phyloP scores from a whole-genome alignment of 73 alveolate species.

The Symbiodinium pilosum region DNA sequence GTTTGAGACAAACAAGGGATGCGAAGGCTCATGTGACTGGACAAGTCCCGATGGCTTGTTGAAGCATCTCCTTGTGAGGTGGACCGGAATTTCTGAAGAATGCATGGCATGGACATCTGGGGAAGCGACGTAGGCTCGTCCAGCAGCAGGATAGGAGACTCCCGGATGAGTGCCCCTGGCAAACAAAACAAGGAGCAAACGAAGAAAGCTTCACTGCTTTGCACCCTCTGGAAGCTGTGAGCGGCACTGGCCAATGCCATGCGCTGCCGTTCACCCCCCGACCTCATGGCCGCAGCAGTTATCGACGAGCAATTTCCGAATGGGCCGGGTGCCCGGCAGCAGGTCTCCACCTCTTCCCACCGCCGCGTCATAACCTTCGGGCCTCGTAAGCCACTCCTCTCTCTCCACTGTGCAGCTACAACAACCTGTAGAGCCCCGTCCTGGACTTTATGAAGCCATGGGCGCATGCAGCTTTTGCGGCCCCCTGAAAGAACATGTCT shows the following conservation, averaged over 20 bases:
- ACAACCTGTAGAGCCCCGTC: background rate
- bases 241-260: conserved; percentile 37
- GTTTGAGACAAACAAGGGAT: too few relatives aligned
- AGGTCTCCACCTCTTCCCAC: conserved; percentile 76
- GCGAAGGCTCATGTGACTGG: too few relatives aligned
- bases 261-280: conserved; percentile 78
- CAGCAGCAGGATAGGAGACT: conserved; percentile 55
- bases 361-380: conserved; percentile 53
- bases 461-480: conserved; percentile 60
- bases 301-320: background rate
- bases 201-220: background rate
- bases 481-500: background rate
- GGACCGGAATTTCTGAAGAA: too few relatives aligned
- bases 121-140: conserved; percentile 60
- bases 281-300: too few relatives aligned
- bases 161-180: conserved; percentile 70
- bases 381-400: background rate
- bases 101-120: too few relatives aligned
- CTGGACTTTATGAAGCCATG: conserved; percentile 70
- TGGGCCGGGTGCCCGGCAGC: conserved; percentile 21
- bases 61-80: too few relatives aligned
- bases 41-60: too few relatives aligned
- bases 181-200: too few relatives aligned
- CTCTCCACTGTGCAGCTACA: background rate
- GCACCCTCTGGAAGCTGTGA: background rate